A percentile compares a stretch with the other conserved stretches of the same genome.
Evolutionary conservation across 352 stramenopile species (phyloP).

Genomic region (Pythium dissotocum): DNA sequence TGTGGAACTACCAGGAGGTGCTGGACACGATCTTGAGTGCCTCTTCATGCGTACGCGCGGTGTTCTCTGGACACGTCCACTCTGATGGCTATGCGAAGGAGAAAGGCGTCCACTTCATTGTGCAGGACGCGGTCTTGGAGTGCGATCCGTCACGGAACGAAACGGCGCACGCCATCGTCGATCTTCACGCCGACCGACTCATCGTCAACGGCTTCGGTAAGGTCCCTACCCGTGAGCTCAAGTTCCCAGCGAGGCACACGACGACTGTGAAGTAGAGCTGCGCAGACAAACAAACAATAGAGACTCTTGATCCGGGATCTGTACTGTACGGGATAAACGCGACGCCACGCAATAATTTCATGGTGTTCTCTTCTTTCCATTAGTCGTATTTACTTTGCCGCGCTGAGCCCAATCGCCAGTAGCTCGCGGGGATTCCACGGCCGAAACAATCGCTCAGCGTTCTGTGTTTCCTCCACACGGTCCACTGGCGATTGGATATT

Average conservation of each 20-base stretch:
- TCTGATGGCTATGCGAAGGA: conserved; percentile 50
- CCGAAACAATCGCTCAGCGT: background rate
- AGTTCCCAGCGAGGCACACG: conserved; percentile 32
- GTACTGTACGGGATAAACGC: background rate
- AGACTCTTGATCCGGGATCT: background rate
- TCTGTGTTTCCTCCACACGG: background rate
- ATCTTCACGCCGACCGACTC: conserved; percentile 54
- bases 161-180: conserved; percentile 61
- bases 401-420: background rate
- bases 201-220: conserved; percentile 62
- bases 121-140: conserved; percentile 71
- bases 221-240: conserved; percentile 53
- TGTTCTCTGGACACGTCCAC: conserved; percentile 78
- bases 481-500: background rate
- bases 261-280: background rate
- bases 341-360: conserved; percentile 1
- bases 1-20: conserved; percentile 83
- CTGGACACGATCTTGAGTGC: conserved; percentile 45
- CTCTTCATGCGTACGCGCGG: conserved; percentile 47
- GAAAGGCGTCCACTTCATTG: conserved; percentile 64
- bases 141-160: conserved; percentile 40
- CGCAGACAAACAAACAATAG: background rate
- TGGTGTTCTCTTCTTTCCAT: conserved; percentile 27
- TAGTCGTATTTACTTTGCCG: conserved; percentile 9
- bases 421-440: background rate